These are phyloP conservation scores for Hibiscus trionum DNA, from an alignment of 345 rosid species.

Conservation along the genomic window DNA sequence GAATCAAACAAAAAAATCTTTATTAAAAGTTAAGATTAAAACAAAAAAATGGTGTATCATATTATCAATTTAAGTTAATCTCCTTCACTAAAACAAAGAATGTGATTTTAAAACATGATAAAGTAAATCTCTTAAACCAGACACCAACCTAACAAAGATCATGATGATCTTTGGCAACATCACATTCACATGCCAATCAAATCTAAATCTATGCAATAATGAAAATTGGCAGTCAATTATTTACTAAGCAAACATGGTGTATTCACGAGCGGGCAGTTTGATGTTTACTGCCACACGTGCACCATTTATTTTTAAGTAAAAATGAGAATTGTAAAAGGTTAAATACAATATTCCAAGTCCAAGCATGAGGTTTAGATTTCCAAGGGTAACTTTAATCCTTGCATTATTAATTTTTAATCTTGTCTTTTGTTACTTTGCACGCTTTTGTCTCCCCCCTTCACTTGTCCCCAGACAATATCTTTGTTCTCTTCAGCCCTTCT, in stretches of 20 bases:
- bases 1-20: too few relatives aligned
- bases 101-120: too few relatives aligned
- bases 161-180: not conserved
- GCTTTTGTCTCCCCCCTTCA: constrained; percentile 24
- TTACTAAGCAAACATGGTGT: not conserved
- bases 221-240: not conserved
- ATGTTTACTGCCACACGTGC: constrained; percentile 3
- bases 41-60: too few relatives aligned
- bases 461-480: not conserved
- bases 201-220: not conserved
- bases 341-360: not conserved
- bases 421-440: constrained; percentile 22
- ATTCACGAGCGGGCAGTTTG: not conserved
- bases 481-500: not conserved
- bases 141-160: too few relatives aligned
- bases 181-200: not conserved
- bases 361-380: constrained; percentile 10
- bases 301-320: not conserved
- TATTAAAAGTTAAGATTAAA: too few relatives aligned
- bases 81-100: too few relatives aligned
- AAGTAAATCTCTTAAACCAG: too few relatives aligned
- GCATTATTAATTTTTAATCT: constrained; percentile 7
- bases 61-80: too few relatives aligned
- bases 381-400: constrained; percentile 23
- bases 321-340: not conserved